Base-by-base conservation (phyloP, 345 rosid species). In the Microcos paniculata region DNA sequence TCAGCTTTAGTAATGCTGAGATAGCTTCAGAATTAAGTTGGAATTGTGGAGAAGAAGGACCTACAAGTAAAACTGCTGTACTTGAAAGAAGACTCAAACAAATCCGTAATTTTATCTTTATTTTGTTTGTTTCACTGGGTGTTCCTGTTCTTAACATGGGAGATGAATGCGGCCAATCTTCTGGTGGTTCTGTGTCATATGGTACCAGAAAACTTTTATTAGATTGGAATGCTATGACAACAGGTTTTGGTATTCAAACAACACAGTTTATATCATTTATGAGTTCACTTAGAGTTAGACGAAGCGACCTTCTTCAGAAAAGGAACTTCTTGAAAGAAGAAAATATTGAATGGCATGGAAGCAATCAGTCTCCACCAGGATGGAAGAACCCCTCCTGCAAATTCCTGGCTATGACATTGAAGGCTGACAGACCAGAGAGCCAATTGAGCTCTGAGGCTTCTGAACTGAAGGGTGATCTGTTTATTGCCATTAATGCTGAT, bases 1-100 rank as follows among this genome's bases (percentile, higher is more conserved):
- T 96, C 70, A 93, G 99, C 86, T 96, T 90, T 80, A 88, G 96
- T 56, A 57, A 76, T 55, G 78, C 73, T 52, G 76, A 82, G 66
- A 73, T 91, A 40, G 88, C 88, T 61, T 71, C 87, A n/a, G 93
- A 93, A 73, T 79, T 86, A n/a, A 92, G 98, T 67, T 96, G 98
- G 99, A 96, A 96, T 69, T 93, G 97, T 51, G 98, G 99, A 35
- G 92, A 84, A 75, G 99, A 95, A 90, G 98, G 99, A 70, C 94
- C 94, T 56, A 95, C 98, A 9, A 86, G 72, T 72, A 86, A 87
- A 64, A 76, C 86, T 40, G 80, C 79, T 48, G 87, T 96, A 73
- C 96, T 96, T 55, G 96, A 92, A 83, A 89, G 86, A 82, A 82
- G 97, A 74, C 88, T 96, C 48, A 93, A 93, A 65, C 98, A 96